Evolutionary conservation across 495 filamentous ascomycete species (phyloP).

Genomic region (Collariella sp.): DNA sequence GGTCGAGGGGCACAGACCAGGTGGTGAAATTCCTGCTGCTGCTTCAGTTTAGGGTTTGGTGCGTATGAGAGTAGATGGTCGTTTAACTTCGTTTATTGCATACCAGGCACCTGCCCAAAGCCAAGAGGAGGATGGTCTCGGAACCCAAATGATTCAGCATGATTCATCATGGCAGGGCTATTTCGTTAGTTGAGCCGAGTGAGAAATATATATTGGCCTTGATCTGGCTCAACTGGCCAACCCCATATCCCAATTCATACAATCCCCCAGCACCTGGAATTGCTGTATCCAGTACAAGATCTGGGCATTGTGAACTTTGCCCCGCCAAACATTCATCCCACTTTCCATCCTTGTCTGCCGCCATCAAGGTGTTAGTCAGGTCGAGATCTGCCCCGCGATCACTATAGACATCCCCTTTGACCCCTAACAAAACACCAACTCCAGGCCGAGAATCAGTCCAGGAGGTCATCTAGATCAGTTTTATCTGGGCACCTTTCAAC

Average conservation of each 20-base stretch:
- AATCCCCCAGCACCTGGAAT: background rate
- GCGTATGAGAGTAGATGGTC: background rate
- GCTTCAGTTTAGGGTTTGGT: slow-evolving; percentile 26
- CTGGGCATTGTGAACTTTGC: background rate
- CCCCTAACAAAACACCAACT: background rate
- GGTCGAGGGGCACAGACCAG: slow-evolving; percentile 17
- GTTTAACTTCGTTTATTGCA: background rate
- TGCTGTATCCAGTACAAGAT: background rate
- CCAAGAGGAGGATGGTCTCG: background rate
- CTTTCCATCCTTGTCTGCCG: slow-evolving; percentile 8
- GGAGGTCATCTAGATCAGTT: background rate
- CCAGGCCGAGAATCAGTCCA: background rate
- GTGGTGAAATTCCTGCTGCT: slow-evolving; percentile 15
- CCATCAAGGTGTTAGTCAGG: slow-evolving; percentile 17
- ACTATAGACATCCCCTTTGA: background rate
- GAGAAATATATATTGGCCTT: too few species aligned
- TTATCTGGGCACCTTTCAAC: background rate
- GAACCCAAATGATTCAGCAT: background rate
- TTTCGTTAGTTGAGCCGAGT: too few species aligned
- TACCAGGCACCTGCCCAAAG: background rate
- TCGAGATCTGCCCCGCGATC: background rate
- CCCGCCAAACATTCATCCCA: slow-evolving; percentile 17
- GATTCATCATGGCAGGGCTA: background rate
- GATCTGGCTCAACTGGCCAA: too few species aligned
- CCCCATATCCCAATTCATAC: too few species aligned